Evolutionary conservation across 176 grass and related monocot species (phyloP).

Genomic region (Neostapfia colusana): DNA sequence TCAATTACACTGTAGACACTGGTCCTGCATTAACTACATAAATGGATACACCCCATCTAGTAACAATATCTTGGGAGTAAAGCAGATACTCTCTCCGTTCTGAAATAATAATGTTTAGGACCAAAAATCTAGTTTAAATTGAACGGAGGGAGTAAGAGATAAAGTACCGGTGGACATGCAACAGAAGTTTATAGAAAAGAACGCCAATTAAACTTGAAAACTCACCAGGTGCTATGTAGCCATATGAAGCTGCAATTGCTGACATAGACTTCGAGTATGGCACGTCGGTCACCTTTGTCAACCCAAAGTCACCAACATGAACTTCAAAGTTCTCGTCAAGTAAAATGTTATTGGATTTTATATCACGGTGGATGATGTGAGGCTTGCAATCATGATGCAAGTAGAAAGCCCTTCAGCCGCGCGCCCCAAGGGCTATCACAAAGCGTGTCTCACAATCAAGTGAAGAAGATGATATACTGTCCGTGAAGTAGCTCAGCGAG

Average conservation of each 20-base stretch:
- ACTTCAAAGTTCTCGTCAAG: conserved; percentile 98
- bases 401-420: conserved; percentile 96
- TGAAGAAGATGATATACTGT: conserved; percentile 55
- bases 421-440: conserved; percentile 79
- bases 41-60: too few species aligned
- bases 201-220: conserved; percentile 12
- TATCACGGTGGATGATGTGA: conserved; percentile 88
- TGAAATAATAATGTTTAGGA: too few species aligned
- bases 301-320: conserved; percentile 98
- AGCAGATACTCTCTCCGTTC: too few species aligned
- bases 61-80: neutral
- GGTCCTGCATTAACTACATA: too few species aligned
- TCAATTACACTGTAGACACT: too few species aligned
- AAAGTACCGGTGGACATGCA: too few species aligned
- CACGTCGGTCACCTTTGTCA: conserved; percentile 97
- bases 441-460: conserved; percentile 89
- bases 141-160: too few species aligned
- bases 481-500: conserved; percentile 94
- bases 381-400: conserved; percentile 97
- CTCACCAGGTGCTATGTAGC: conserved; percentile 98
- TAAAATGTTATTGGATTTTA: conserved; percentile 97
- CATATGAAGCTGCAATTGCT: conserved; percentile 96
- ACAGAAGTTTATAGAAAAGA: neutral
- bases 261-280: conserved; percentile 94
- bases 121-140: too few species aligned